Conservation (phyloP, 495 filamentous ascomycete species). For the Penicillium pancosmium region DNA sequence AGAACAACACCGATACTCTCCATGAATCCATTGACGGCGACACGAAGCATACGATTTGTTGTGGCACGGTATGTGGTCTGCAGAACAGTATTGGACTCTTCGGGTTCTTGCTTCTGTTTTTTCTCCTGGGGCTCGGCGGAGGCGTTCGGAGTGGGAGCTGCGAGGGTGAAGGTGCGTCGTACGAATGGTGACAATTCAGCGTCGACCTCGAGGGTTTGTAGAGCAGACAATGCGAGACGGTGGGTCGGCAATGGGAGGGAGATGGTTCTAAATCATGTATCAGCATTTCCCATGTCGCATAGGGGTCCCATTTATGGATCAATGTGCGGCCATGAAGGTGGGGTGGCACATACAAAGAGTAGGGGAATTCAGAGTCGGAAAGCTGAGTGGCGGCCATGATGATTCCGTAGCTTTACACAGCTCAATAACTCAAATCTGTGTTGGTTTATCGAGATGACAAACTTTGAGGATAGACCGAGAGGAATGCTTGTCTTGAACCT, state of each 20-base stretch:
- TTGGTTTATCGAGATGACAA: no score
- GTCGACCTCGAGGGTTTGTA: constrained; percentile 80
- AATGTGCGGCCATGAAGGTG: not conserved
- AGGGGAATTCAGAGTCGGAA: constrained; percentile 63
- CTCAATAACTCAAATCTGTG: no score
- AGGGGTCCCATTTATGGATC: not conserved
- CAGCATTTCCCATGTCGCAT: not conserved
- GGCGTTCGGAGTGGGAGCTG: constrained; percentile 28
- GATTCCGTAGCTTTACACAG: no score
- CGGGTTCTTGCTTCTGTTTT: constrained; percentile 33
- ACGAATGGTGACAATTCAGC: constrained; percentile 85
- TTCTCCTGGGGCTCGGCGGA: constrained; percentile 29
- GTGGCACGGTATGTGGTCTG: constrained; percentile 81
- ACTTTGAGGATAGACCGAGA: not conserved
- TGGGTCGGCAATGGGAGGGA: constrained; percentile 81
- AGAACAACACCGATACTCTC: constrained; percentile 84
- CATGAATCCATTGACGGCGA: constrained; percentile 98
- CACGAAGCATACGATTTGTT: constrained; percentile 93
- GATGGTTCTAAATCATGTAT: constrained; percentile 60
- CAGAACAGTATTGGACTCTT: constrained; percentile 59
- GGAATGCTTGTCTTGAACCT: not conserved
- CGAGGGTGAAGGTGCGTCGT: constrained; percentile 66
- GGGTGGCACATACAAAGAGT: constrained; percentile 60
- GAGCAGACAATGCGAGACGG: constrained; percentile 76
- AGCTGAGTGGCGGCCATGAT: constrained; percentile 32